Base-by-base conservation (phyloP, 495 filamentous ascomycete species). In the Penicillium cinerascens region DNA sequence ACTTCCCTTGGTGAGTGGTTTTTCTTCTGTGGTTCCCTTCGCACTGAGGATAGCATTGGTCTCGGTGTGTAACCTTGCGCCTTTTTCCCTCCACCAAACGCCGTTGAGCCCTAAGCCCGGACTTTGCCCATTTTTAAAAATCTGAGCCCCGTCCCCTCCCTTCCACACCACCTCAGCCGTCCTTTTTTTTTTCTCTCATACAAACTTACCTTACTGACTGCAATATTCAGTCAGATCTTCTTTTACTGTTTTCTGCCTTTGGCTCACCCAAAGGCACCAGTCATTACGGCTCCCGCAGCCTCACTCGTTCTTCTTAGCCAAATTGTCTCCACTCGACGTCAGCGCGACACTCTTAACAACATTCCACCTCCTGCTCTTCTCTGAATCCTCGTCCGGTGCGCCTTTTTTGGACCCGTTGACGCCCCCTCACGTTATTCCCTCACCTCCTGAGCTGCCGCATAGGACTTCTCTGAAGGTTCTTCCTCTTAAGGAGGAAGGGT, bases 391-490 rank as follows among this genome's bases (percentile, higher is more conserved):
- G 69, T 70, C 68, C 54, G 71, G 76, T 75, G 71, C 76, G 74
- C 75, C 70, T 71, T 77, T 77, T 69, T 66, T 72, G 53, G 63
- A 62, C 66, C 61, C 59, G 55, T 67, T 75, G 77, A 77, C 81
- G 77, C 77, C 75, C 66, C 71, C 76, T 76, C 69, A 69, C 63
- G 60, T 75, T 75, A 65, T 59, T 64, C 74, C 78, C 72, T 75
- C 78, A 75, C 72, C 69, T 69, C 70, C 80, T 82, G 88, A 92
- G 88, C 91, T 95, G 91, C 91, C 91, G 91, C 91, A 97, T 97
- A 97, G 88, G 87, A 91, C 83, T 85, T 80, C 82, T 87, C 85
- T 81, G 84, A 80, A 82, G 86, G 84, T 91, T 92, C 91, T 97
- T 95, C 91, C 90, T 92, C 91, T 93, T 75, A 59, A 67, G 65